Base-by-base conservation (phyloP, 2,329 filamentous ascomycete genomes). In the Beauveria caledonica region DNA sequence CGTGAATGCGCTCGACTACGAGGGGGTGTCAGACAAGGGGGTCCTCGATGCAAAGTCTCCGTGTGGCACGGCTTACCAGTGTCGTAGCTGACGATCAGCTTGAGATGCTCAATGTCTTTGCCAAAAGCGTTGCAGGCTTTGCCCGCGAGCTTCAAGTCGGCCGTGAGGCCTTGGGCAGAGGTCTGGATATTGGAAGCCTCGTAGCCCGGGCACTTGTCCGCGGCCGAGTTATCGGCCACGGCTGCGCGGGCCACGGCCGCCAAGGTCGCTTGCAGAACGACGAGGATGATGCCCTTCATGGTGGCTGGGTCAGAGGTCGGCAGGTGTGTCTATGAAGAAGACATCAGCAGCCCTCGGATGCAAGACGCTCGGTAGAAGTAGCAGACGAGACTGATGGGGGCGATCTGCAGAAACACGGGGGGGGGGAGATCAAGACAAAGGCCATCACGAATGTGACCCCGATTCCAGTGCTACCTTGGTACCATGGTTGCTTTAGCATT, bases 31-130 rank as follows among this genome's bases (percentile, higher is more conserved):
- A 36, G n/a, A 10, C 40, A 21, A 36, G 5, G 25, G 11, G 21
- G 13, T n/a, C 6, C 11, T 29, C 54, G 46, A 45, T 45, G 13
- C 17, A 19, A 19, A 53, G 40, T 36, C 11, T 36, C 2, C 11
- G 33, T 6, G 19, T 17, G 87, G 87, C 1, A 90, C 80, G 29
- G 19, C 67, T 87, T 81, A 48, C 75, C 72, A 3, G 82, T 80
- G 68, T 90, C 85, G 65, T 86, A 87, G 67, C 86, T 83, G 17
- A 92, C 84, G 1, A 81, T 78, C 58, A 93, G 73, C 42, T 78
- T 64, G 11, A 67, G 54, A 58, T 69, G 62, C 10, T 55, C 58
- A 13, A 69, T 50, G 27, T 70, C 68, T 0, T 56, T 57, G 5
- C 68, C 64, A 25, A 64, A 70, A 8, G 57, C 64, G 40, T 69